Percentiles rank a stretch among this genome's conserved stretches.
These are phyloP conservation scores for Gossypium gossypioides DNA, from an alignment of 441 rosid species.

Conservation along the genomic window DNA sequence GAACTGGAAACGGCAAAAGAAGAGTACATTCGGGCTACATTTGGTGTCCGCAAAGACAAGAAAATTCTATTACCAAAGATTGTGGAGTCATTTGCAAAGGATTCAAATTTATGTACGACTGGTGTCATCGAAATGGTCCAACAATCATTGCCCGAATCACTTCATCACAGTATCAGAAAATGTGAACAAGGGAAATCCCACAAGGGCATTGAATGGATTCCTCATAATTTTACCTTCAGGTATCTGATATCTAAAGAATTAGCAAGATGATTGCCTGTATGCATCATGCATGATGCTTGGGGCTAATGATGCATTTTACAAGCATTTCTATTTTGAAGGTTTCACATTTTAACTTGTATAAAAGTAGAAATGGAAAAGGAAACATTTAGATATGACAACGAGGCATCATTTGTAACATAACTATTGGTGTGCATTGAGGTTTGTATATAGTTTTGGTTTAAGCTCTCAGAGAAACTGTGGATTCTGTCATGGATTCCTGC, in stretches of 20 bases:
- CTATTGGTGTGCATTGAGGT: not conserved
- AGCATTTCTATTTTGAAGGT: conserved; percentile 11
- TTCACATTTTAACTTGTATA: conserved; percentile 20
- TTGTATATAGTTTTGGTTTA: not conserved
- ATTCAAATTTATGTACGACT: conserved; percentile 45
- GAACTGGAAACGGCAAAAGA: conserved; percentile 21
- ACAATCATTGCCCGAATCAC: conserved; percentile 51
- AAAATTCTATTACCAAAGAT: not conserved
- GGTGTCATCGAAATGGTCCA: conserved; percentile 62
- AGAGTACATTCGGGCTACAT: not conserved
- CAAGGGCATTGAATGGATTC: conserved; percentile 65
- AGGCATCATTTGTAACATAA: conserved; percentile 13
- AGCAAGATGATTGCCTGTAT: conserved; percentile 33
- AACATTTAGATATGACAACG: conserved; percentile 18
- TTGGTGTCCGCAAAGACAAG: not conserved
- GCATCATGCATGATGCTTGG: not conserved
- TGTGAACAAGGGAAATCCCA: conserved; percentile 48
- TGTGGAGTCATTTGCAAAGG: conserved; percentile 50
- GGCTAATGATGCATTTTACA: conserved; percentile 5
- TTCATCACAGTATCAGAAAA: conserved; percentile 39
- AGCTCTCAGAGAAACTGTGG: not conserved
- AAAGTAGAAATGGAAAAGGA: conserved; percentile 21
- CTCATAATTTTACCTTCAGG: conserved; percentile 73
- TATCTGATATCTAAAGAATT: conserved; percentile 73
- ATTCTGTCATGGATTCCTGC: not conserved